phyloP scores from a whole-genome alignment of 2,329 filamentous ascomycete genomes.

The Phoma sp. region DNA sequence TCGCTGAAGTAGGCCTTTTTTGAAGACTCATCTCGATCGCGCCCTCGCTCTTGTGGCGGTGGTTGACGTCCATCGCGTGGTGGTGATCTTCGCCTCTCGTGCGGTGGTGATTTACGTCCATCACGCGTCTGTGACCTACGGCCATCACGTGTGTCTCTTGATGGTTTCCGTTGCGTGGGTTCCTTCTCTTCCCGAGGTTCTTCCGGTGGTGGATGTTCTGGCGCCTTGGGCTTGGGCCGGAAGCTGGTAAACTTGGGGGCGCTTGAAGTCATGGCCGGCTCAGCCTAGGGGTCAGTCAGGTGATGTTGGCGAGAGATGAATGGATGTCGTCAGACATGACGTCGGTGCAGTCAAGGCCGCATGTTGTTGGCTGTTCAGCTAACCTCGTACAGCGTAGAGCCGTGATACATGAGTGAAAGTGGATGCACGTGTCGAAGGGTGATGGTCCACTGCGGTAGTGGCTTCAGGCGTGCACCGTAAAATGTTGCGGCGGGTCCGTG shows the following conservation, averaged over 20 bases:
- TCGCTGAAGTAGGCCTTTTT: constrained; percentile 58
- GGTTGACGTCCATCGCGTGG: constrained; percentile 28
- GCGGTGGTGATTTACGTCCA: constrained; percentile 47
- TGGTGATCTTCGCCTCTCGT: not conserved
- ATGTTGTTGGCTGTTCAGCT: not conserved
- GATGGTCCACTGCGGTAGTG: not conserved
- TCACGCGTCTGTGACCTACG: not conserved
- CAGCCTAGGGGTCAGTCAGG: too few relatives aligned
- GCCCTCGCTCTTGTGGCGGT: constrained; percentile 40
- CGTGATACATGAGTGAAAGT: not conserved
- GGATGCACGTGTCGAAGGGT: not conserved
- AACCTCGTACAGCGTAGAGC: too few relatives aligned
- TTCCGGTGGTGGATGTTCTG: constrained; percentile 13
- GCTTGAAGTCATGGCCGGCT: constrained; percentile 41
- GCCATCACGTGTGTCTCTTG: constrained; percentile 9
- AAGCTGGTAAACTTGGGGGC: constrained; percentile 81
- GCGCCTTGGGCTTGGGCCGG: constrained; percentile 58
- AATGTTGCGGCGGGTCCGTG: constrained; percentile 2
- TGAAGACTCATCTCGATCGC: constrained; percentile 4
- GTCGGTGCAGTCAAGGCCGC: not conserved
- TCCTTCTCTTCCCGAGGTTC: constrained; percentile 19
- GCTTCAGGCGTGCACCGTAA: constrained; percentile 5
- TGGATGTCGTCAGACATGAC: too few relatives aligned
- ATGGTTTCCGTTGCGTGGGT: constrained; percentile 19
- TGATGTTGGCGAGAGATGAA: too few relatives aligned